Percentiles rank a stretch among this genome's conserved stretches.
These are phyloP conservation scores for Persicaria tinctoria DNA, from an alignment of 148 eudicot species.

Conservation along the genomic window DNA sequence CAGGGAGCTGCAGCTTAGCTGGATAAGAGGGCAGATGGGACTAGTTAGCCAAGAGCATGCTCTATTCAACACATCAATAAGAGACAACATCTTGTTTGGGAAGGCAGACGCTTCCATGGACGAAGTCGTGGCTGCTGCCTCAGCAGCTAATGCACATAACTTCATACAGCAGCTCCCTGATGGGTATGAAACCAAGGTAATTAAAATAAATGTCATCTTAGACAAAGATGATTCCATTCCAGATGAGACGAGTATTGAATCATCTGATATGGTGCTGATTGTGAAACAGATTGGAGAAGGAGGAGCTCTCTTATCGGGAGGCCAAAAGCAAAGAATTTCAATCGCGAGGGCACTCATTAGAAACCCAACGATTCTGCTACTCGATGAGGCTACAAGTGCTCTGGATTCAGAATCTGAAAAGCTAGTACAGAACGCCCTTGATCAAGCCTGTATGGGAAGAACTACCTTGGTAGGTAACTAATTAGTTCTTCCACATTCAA, in stretches of 20 bases:
- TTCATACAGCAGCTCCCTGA: conserved; percentile 79
- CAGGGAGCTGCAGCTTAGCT: conserved; percentile 49
- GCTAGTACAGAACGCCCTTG: conserved; percentile 72
- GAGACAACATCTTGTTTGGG: conserved; percentile 80
- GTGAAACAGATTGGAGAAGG: conserved; percentile 69
- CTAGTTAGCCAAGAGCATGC: conserved; percentile 95
- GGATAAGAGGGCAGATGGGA: conserved; percentile 85
- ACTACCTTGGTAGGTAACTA: conserved; percentile 80
- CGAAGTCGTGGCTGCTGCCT: conserved; percentile 72
- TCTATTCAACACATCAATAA: conserved; percentile 73
- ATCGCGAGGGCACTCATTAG: conserved; percentile 85
- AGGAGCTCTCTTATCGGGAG: conserved; percentile 84
- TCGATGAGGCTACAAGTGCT: conserved; percentile 97
- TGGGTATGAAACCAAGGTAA: conserved; percentile 97
- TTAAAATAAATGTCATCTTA: neutral
- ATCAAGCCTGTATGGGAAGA: conserved; percentile 85
- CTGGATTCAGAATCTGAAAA: conserved; percentile 82
- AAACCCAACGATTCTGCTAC: conserved; percentile 79
- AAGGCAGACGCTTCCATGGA: conserved; percentile 78
- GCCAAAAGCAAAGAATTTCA: conserved; percentile 92
- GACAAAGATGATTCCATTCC: no score
- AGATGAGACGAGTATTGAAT: no score
- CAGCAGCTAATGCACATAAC: conserved; percentile 84
- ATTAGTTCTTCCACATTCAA: neutral
- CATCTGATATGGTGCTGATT: neutral